These are phyloP conservation scores for Pterula multifida DNA, from an alignment of 1,284 basidiomycete species.

Conservation along the genomic window DNA sequence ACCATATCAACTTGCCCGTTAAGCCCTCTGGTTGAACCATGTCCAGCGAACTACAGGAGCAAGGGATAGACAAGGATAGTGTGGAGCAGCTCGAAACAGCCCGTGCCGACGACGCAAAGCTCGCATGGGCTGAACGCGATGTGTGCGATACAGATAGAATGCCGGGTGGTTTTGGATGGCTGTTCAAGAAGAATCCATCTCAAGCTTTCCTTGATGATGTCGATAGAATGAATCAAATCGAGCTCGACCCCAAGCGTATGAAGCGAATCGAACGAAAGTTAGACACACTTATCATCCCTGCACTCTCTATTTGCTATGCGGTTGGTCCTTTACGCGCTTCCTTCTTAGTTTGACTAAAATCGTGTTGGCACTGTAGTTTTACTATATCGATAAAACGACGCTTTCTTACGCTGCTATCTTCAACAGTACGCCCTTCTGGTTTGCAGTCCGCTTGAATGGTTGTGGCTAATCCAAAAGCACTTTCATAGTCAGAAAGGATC, in stretches of 20 bases:
- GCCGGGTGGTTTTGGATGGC: constrained; percentile 12
- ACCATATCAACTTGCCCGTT: too few species aligned
- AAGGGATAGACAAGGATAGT: too few species aligned
- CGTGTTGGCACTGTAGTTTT: constrained; percentile 15
- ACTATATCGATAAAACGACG: constrained; percentile 18
- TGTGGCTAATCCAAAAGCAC: background rate
- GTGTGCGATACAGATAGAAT: constrained; percentile 8
- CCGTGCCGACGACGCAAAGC: background rate
- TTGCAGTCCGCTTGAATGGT: background rate
- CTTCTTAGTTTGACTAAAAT: background rate
- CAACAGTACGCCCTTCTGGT: constrained; percentile 9
- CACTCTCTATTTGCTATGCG: constrained; percentile 26
- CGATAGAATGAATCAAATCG: constrained; percentile 17
- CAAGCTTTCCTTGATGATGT: constrained; percentile 22
- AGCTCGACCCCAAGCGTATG: constrained; percentile 20
- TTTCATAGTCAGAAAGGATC: constrained; percentile 13
- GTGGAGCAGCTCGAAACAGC: too few species aligned
- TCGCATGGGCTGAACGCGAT: constrained; percentile 6
- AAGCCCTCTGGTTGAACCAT: too few species aligned
- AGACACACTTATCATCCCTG: constrained; percentile 23
- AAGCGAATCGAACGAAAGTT: constrained; percentile 24
- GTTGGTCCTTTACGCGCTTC: constrained; percentile 9
- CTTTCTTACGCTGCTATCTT: constrained; percentile 18
- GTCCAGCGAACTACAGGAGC: too few species aligned
- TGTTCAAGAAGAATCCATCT: constrained; percentile 22